A percentile compares a stretch with the other conserved stretches of the same genome.
Conservation (phyloP, 1,284 basidiomycete species). For the Ganoderma lucidum region DNA sequence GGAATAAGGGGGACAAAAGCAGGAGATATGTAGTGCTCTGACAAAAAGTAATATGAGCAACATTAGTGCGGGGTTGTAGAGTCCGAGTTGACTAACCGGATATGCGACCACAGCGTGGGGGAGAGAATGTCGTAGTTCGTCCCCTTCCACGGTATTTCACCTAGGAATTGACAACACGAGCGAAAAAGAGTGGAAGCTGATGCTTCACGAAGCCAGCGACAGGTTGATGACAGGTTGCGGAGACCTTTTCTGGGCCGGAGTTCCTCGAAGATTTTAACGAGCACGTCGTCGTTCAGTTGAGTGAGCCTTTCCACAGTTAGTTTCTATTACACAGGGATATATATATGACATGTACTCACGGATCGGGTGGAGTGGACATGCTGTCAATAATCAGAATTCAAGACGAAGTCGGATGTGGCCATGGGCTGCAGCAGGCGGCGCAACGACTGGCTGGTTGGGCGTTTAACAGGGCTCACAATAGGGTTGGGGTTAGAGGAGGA, state of each 20-base stretch:
- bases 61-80: no score
- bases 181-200: neutral
- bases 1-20: neutral
- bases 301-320: neutral
- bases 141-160: neutral
- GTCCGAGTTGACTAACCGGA: neutral
- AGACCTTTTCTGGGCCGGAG: neutral
- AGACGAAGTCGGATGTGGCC: no score
- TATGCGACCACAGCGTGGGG: neutral
- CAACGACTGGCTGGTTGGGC: no score
- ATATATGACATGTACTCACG: neutral
- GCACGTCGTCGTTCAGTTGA: neutral
- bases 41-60: neutral
- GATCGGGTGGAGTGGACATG: neutral
- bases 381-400: neutral
- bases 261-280: neutral
- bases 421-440: no score
- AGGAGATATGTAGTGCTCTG: neutral
- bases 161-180: neutral
- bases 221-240: neutral
- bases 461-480: no score
- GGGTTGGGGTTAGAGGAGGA: no score
- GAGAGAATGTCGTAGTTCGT: neutral
- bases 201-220: neutral
- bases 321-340: neutral